Evolutionary conservation across 495 filamentous ascomycete species (phyloP), one percentile per base, ranked within the genome.

Genomic region (Penicillium simplicissimum): DNA sequence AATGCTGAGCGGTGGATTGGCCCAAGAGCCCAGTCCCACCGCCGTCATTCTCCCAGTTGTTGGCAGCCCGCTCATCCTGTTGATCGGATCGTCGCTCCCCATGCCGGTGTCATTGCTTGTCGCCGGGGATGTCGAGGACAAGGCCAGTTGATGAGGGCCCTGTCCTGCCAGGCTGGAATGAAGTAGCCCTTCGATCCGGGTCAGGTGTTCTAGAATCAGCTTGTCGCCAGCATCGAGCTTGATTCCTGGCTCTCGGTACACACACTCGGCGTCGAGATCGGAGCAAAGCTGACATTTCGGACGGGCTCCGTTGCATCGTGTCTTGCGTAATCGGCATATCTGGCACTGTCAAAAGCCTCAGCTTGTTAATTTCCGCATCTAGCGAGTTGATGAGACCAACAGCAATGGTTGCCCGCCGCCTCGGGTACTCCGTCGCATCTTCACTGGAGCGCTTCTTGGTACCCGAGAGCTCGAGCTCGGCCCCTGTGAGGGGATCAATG

Each of bases 171-270:
- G 64, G 57, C 78, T 89, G 47, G 87, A 85, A 70, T 92, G 89
- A 13, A 94, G 84, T 17, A 93, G 74, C 40, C 84, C 87, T 73
- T 94, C 90, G 58, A 94, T 93, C 25, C 89, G 83, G 59, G 82
- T 82, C 28, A 94, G 76, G 51, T 87, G 87, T 65, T 93, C 90
- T 23, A 94, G 78, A 59, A 94, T 94, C 42, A 93, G 83, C 70
- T 91, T 93, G 74, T 93, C 90, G 57, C 90, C 90, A 33, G 90
- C 90, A 72, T 93, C 90, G 31, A 93, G 86, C 72, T 94, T 94
- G 76, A 93, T 92, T 5, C 90, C 90, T 15, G 90, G 90, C 72
- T 94, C 90, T 48, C 90, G 83, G 68, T 94, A 94, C 59, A 91
- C 82, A 71, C 90, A 94, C 60, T 93, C 90, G 15, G 88, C 90